A percentile compares a stretch with the other conserved stretches of the same genome.
These are phyloP conservation scores for Wickerhamiella parazyma DNA, from an alignment of 805 yeast genomes.

Conservation along the genomic window DNA sequence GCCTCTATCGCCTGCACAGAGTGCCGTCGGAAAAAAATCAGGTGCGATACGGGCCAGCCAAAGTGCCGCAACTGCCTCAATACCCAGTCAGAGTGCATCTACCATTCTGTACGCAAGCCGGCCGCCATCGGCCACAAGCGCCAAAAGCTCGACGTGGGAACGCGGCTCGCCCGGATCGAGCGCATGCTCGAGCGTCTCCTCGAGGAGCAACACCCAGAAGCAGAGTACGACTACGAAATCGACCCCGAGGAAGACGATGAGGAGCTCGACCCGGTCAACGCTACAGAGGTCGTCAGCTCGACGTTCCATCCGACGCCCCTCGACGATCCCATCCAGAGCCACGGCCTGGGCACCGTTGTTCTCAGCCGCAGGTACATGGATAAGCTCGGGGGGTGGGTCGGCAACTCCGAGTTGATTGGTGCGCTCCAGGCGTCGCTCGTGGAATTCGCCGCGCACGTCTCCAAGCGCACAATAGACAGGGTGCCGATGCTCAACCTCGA, in stretches of 20 bases:
- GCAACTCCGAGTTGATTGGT: conserved; percentile 5
- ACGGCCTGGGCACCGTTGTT: conserved; percentile 2
- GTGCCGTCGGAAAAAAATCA: conserved; percentile 58
- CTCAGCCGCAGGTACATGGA: not conserved
- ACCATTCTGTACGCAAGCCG: conserved; percentile 17
- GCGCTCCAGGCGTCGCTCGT: not conserved
- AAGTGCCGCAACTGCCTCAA: conserved; percentile 64
- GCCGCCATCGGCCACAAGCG: conserved; percentile 9
- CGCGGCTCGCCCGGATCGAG: conserved; percentile 21
- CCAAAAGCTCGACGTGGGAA: not conserved
- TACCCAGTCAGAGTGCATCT: conserved; percentile 63
- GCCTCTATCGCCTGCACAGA: conserved; percentile 84
- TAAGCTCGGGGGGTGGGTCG: conserved; percentile 9
- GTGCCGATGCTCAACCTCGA: not conserved
- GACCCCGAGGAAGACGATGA: conserved; percentile 5
- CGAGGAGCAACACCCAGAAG: conserved; percentile 5
- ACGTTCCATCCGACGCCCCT: not conserved
- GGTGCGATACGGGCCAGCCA: conserved; percentile 55
- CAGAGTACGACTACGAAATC: not conserved
- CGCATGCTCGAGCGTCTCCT: conserved; percentile 17
- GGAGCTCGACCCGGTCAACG: conserved; percentile 6
- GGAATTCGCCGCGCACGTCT: not conserved
- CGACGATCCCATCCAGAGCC: not conserved
- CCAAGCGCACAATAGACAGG: not conserved
- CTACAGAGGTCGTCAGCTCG: conserved; percentile 1